phyloP scores from a whole-genome alignment of 371 early-diverging fungal species.

The Mortierella sp. region DNA sequence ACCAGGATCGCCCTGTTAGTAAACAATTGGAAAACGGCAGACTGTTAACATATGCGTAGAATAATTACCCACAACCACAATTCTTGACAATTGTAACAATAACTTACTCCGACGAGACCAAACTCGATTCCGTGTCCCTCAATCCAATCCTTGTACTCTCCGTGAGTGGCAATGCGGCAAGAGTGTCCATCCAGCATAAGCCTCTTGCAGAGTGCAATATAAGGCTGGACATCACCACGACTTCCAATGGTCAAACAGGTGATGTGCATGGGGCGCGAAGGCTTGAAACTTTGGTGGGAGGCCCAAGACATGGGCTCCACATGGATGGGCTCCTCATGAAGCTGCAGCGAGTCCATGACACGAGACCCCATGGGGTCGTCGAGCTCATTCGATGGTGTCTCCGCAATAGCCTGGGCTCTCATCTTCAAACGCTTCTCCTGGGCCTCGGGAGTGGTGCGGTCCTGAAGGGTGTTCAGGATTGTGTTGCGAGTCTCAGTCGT shows the following conservation, averaged over 20 bases:
- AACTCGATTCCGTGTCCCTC: conserved; percentile 85
- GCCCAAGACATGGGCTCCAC: conserved; percentile 37
- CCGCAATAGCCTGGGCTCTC: conserved; percentile 16
- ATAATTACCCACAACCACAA: background rate
- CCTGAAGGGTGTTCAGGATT: conserved; percentile 36
- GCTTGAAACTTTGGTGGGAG: conserved; percentile 41
- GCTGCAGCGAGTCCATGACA: conserved; percentile 34
- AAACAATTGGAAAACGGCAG: background rate
- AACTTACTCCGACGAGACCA: conserved; percentile 76
- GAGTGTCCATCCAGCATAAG: conserved; percentile 80
- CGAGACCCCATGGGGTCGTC: conserved; percentile 39
- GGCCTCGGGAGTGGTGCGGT: conserved; percentile 37
- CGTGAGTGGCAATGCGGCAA: conserved; percentile 84
- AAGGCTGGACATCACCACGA: conserved; percentile 90
- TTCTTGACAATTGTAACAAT: background rate
- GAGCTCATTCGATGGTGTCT: conserved; percentile 38
- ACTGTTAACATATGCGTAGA: background rate
- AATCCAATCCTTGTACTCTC: conserved; percentile 83
- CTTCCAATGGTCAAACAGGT: conserved; percentile 90
- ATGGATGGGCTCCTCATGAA: conserved; percentile 48
- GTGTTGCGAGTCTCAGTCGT: conserved; percentile 56
- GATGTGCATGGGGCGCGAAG: conserved; percentile 73
- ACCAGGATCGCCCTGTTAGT: conserved; percentile 60
- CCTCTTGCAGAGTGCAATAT: conserved; percentile 85
- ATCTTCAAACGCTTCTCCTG: conserved; percentile 39